phyloP scores from a whole-genome alignment of 352 stramenopile species.

The Pythium pectinolyticum region DNA sequence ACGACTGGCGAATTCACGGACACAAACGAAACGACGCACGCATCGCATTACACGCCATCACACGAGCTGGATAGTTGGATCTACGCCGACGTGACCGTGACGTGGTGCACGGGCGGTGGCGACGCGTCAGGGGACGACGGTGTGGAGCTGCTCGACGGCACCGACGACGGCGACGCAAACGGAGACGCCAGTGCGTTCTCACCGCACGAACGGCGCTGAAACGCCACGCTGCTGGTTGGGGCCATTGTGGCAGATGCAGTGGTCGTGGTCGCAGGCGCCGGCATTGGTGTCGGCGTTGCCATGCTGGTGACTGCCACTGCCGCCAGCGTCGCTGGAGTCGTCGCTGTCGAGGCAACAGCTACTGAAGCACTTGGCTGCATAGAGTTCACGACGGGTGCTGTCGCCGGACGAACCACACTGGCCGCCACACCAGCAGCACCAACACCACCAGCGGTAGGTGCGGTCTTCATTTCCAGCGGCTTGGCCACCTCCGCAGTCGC shows the following conservation, averaged over 20 bases:
- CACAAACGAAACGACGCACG: slow-evolving; percentile 2
- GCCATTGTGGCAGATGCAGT: slow-evolving; percentile 13
- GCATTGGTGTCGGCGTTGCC: neutral
- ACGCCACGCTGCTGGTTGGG: slow-evolving; percentile 21
- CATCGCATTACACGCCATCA: too few species aligned
- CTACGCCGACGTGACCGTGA: slow-evolving; percentile 72
- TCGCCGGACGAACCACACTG: slow-evolving; percentile 1
- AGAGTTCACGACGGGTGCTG: neutral
- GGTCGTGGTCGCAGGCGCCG: slow-evolving; percentile 32
- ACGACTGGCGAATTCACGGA: neutral
- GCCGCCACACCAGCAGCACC: neutral
- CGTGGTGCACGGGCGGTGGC: slow-evolving; percentile 58
- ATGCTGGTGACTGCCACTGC: neutral
- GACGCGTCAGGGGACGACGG: slow-evolving; percentile 48
- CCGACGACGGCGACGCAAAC: slow-evolving; percentile 43
- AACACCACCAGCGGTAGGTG: neutral
- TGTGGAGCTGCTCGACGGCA: slow-evolving; percentile 36
- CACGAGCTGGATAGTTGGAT: neutral
- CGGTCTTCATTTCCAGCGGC: slow-evolving; percentile 3
- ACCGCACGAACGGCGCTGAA: slow-evolving; percentile 47
- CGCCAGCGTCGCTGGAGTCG: neutral
- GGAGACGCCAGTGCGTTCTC: slow-evolving; percentile 49
- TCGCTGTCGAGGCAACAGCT: neutral
- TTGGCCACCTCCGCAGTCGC: slow-evolving; percentile 1
- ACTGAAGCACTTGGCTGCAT: neutral